Base-by-base conservation (phyloP, 164 flowering plant genomes). In the Echeveria elegans region DNA sequence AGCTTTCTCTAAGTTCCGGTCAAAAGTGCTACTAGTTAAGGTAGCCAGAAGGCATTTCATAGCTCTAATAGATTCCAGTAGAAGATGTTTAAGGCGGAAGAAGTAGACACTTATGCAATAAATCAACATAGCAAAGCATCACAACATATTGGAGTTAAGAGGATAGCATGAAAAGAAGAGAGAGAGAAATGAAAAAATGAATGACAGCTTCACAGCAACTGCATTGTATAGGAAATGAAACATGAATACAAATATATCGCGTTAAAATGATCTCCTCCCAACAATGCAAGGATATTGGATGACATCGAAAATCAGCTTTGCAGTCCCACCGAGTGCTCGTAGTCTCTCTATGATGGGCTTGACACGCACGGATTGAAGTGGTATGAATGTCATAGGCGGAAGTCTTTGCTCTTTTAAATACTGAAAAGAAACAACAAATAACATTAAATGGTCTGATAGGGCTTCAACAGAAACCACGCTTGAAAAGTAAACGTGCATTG, bases 381-480 rank as follows among this genome's bases (percentile, higher is more conserved):
- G 99, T 69, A 95, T 95, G 74, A 95, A 95, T 64, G 99, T 95
- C 86, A 83, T 88, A 67, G 99, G 98, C 59, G 99, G 99, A 73
- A 95, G 97, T 70, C 97, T 80, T 65, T 88, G 94, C 37, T 92
- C 92, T 82, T 95, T 95, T 83, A 95, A 76, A 75, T 95, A 95
- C 99, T 95, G 88, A 30, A 75, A 16, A 65, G 16, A 63, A 34
- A 36, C 4, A 30, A 63, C 15, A 19, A 28, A 26, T 0, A 32
- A 56, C 5, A 53, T 56, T 18, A 28, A 28, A 29, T 56, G 61
- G 2, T 56, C 5, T 53, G 52, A 26, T 7, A 1, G 24, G 28
- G 21, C 26, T 50, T 50, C 7, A 21, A 50, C 6, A 8, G 26
- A 21, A 50, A n/a, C 1, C 26, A 50, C n/a, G n/a, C n/a, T n/a